Evolutionary conservation across 1,284 basidiomycete genomes (phyloP).

Genomic region (Fomes fomentarius): DNA sequence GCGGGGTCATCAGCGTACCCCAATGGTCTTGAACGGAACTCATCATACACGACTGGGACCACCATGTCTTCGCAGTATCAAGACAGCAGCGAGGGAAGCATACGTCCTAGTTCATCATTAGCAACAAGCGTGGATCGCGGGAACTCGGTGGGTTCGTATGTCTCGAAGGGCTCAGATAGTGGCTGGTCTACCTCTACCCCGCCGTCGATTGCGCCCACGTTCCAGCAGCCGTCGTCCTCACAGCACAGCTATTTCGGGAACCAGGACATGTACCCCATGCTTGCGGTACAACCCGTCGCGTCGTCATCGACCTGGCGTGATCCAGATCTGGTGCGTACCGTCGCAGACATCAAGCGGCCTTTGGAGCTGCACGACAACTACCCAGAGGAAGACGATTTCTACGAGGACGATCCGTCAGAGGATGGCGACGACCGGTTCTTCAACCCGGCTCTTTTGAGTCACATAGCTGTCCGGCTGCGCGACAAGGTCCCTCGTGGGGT

Average conservation of each 20-base stretch:
- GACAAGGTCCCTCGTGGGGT: constrained; percentile 85
- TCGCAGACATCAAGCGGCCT: constrained; percentile 45
- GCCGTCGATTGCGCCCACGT: constrained; percentile 19
- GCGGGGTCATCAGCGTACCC: constrained; percentile 18
- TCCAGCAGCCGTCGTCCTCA: constrained; percentile 14
- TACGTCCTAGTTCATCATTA: constrained; percentile 23
- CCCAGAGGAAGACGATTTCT: constrained; percentile 56
- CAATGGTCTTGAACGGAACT: constrained; percentile 27
- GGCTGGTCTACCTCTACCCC: constrained; percentile 24
- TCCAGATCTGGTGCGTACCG: constrained; percentile 35
- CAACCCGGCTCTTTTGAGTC: constrained; percentile 85
- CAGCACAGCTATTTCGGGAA: constrained; percentile 21
- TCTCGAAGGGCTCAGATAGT: constrained; percentile 28
- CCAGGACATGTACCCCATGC: constrained; percentile 26
- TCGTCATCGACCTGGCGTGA: constrained; percentile 32
- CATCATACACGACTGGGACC: constrained; percentile 24
- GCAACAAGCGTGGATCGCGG: constrained; percentile 34
- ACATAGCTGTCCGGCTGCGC: constrained; percentile 85
- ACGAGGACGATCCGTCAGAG: constrained; percentile 66
- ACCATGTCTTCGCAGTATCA: constrained; percentile 27
- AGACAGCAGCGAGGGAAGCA: constrained; percentile 24
- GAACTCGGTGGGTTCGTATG: constrained; percentile 32
- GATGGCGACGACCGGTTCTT: constrained; percentile 81
- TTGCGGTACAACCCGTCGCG: constrained; percentile 22
- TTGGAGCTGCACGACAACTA: constrained; percentile 47